Evolutionary conservation across 805 yeast species (phyloP).

Genomic region (Ogataea degrootiae): DNA sequence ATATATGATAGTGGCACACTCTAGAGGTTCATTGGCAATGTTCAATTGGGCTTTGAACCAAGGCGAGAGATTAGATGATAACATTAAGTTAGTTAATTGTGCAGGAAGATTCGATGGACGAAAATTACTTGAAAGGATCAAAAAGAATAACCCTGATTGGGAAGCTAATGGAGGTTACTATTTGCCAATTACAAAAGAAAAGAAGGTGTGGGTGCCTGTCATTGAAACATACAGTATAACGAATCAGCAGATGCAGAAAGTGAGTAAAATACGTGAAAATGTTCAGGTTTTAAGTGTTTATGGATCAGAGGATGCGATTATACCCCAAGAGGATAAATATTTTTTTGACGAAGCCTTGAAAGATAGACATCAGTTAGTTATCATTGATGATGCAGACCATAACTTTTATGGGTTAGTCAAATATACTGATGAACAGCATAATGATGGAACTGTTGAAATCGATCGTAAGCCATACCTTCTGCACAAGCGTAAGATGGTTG

Average conservation of each 20-base stretch:
- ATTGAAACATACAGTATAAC: conserved; percentile 50
- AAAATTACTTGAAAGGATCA: conserved; percentile 40
- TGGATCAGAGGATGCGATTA: conserved; percentile 62
- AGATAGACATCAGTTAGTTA: conserved; percentile 50
- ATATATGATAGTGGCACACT: conserved; percentile 66
- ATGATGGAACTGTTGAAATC: not conserved
- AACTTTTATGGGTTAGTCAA: conserved; percentile 57
- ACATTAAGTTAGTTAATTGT: conserved; percentile 54
- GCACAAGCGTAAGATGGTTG: conserved; percentile 31
- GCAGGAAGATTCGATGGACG: conserved; percentile 62
- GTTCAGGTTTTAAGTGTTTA: conserved; percentile 62
- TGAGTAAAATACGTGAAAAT: conserved; percentile 39
- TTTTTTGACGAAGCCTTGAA: conserved; percentile 53
- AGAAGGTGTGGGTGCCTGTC: conserved; percentile 37
- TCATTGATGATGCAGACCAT: conserved; percentile 74
- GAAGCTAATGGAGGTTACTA: conserved; percentile 35
- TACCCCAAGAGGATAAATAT: conserved; percentile 62
- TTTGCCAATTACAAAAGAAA: conserved; percentile 46
- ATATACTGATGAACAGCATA: conserved; percentile 30
- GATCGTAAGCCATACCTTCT: conserved; percentile 20
- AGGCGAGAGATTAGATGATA: conserved; percentile 31
- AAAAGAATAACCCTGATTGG: conserved; percentile 33
- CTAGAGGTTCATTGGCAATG: conserved; percentile 75
- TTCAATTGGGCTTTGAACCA: conserved; percentile 57
- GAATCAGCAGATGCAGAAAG: conserved; percentile 38